These are phyloP conservation scores for Fomitiporia mediterranea DNA, from an alignment of 1,284 basidiomycete genomes.

Conservation along the genomic window DNA sequence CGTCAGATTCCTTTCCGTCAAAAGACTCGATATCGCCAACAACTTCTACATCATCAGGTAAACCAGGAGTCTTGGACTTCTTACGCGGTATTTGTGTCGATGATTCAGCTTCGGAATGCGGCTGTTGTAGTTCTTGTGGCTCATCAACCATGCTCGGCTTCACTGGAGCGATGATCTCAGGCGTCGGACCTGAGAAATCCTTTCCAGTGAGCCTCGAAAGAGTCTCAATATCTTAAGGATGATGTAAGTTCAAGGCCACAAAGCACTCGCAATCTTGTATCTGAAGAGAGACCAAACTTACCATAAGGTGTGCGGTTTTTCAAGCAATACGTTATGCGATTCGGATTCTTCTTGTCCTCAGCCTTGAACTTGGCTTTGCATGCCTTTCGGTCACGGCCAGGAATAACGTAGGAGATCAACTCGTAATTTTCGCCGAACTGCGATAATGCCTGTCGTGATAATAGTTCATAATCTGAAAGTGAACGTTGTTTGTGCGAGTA, in stretches of 20 bases:
- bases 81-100: not conserved
- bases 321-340: constrained; percentile 61
- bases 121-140: not conserved
- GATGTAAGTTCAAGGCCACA: not conserved
- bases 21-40: constrained; percentile 19
- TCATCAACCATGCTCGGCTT: constrained; percentile 11
- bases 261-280: too few relatives aligned
- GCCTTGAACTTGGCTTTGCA: constrained; percentile 90
- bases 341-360: constrained; percentile 77
- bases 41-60: constrained; percentile 16
- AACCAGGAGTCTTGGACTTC: constrained; percentile 14
- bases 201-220: constrained; percentile 73
- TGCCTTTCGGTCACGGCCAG: constrained; percentile 80
- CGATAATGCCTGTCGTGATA: constrained; percentile 56
- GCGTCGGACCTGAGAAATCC: constrained; percentile 75
- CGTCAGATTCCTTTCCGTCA: not conserved
- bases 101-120: not conserved
- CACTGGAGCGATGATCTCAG: constrained; percentile 53
- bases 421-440: constrained; percentile 93
- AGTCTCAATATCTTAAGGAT: constrained; percentile 54
- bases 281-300: constrained; percentile 30
- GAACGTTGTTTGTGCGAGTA: not conserved
- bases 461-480: not conserved
- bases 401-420: constrained; percentile 80
- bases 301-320: constrained; percentile 67